Conservation (phyloP, 768 basidiomycete species). For the Mycena galericulata region DNA sequence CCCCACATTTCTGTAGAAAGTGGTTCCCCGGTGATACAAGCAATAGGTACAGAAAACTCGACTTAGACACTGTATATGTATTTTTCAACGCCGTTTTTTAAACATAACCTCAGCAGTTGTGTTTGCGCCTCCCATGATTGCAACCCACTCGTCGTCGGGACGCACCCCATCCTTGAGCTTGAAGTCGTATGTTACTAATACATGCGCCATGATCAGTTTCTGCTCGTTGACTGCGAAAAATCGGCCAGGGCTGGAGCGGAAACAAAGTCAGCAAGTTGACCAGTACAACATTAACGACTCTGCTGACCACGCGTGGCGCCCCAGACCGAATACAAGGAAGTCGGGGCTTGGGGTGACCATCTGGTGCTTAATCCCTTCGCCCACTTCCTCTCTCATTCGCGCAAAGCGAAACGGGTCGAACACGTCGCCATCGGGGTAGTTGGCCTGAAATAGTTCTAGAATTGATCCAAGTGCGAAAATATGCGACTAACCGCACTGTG, state of each 20-base stretch:
- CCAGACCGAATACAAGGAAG: slow-evolving; percentile 51
- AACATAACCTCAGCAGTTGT: slow-evolving; percentile 25
- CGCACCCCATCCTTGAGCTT: slow-evolving; percentile 35
- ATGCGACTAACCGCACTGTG: background rate
- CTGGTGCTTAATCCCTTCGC: slow-evolving; percentile 41
- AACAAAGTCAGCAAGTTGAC: background rate
- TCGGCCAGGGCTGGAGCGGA: slow-evolving; percentile 49
- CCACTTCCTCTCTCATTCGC: slow-evolving; percentile 39
- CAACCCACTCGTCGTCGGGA: slow-evolving; percentile 22
- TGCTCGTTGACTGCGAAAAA: slow-evolving; percentile 55
- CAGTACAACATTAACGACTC: background rate
- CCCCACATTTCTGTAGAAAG: no score
- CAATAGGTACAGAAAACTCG: no score
- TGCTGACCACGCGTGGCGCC: slow-evolving; percentile 47
- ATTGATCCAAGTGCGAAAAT: background rate
- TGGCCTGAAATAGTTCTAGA: background rate
- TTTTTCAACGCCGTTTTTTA: background rate
- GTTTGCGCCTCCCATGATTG: slow-evolving; percentile 2
- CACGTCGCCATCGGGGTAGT: slow-evolving; percentile 47
- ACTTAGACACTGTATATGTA: no score
- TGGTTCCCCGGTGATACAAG: no score
- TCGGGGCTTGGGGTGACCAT: slow-evolving; percentile 44
- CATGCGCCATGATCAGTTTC: slow-evolving; percentile 52
- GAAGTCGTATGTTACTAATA: slow-evolving; percentile 54
- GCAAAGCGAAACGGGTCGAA: slow-evolving; percentile 51